Conservation (phyloP, 1,284 basidiomycete species). For the Pterulicium gracile region DNA sequence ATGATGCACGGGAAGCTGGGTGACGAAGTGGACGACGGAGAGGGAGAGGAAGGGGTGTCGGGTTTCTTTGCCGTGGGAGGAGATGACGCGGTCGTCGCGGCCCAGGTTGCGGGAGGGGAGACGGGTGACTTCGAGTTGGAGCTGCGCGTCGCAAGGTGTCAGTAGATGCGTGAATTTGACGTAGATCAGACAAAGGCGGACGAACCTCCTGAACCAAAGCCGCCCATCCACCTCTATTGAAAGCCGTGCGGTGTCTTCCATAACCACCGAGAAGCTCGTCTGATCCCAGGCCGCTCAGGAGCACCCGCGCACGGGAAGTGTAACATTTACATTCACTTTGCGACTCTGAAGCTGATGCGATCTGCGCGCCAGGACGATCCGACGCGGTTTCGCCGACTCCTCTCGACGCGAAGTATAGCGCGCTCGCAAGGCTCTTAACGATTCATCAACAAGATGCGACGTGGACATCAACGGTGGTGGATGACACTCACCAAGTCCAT, state of each 20-base stretch:
- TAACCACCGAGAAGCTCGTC: constrained; percentile 96
- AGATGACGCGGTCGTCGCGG: constrained; percentile 87
- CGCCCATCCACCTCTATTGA: constrained; percentile 53
- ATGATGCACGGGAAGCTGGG: constrained; percentile 61
- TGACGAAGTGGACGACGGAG: constrained; percentile 64
- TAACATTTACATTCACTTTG: too few species aligned
- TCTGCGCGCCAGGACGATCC: constrained; percentile 21
- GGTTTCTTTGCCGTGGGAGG: constrained; percentile 82
- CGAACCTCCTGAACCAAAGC: constrained; percentile 73
- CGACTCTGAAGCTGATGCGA: too few species aligned
- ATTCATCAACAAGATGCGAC: constrained; percentile 3
- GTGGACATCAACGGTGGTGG: background rate
- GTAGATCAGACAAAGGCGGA: constrained; percentile 1
- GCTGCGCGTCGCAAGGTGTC: constrained; percentile 28
- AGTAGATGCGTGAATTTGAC: background rate
- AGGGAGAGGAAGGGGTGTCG: constrained; percentile 86
- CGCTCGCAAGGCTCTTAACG: constrained; percentile 75
- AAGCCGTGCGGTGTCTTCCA: constrained; percentile 79
- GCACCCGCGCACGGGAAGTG: constrained; percentile 66
- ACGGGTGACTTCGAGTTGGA: constrained; percentile 88
- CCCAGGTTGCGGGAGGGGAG: constrained; percentile 88
- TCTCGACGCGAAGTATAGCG: constrained; percentile 87
- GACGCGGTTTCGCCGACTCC: constrained; percentile 52
- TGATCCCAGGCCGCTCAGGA: constrained; percentile 89
- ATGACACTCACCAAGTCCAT: constrained; percentile 75